Base-by-base conservation (phyloP, 2,329 filamentous ascomycete genomes). In the Pseudogymnoascus sp. region DNA sequence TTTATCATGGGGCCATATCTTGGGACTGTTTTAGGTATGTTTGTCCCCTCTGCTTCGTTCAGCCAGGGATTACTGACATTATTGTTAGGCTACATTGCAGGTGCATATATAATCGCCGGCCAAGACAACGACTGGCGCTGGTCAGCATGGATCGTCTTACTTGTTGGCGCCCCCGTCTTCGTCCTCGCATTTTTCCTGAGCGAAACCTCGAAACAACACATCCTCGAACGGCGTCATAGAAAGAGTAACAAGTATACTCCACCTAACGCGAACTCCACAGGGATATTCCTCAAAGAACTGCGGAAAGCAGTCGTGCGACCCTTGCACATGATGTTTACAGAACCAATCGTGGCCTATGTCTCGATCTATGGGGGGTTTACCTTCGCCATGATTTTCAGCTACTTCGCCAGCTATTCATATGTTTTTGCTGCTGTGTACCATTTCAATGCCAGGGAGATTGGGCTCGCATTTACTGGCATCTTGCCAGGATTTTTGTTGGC, bases 321-420 rank as follows among this genome's bases (percentile, higher is more conserved):
- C 0, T 13, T 85, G 0, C 77, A 80, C 53, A 86, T 89, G 80
- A 76, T 88, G 16, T 69, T 85, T 37, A 80, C 82, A 1, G 86
- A 89, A 67, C 85, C 81, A 7, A 82, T 82, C 24, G 76, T 82
- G 16, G 73, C 77, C 24, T 69, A 75, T 26, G 78, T 80, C 33
- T 79, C 76, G 50, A 69, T 84, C 2, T 84, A 84, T 67, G 76
- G 80, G 0, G 74, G 80, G 1, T 79, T 77, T 68, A 76, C 79
- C 59, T 84, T 83, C 62, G 81, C 79, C 2, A 81, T 80, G 0
- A 75, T 83, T 4, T 84, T 82, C 67, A 78, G 73, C 59, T 83
- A 83, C 74, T 83, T 84, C 0, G 79, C 84, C 63, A 78, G 77
- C 13, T 80, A 86, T 74, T 81, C 83, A 68, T 72, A 77, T 66